Evolutionary conservation across 768 basidiomycete genomes (phyloP), one percentile per base, ranked within the genome.

Genomic region (Xerocomus brunneocitrinus): DNA sequence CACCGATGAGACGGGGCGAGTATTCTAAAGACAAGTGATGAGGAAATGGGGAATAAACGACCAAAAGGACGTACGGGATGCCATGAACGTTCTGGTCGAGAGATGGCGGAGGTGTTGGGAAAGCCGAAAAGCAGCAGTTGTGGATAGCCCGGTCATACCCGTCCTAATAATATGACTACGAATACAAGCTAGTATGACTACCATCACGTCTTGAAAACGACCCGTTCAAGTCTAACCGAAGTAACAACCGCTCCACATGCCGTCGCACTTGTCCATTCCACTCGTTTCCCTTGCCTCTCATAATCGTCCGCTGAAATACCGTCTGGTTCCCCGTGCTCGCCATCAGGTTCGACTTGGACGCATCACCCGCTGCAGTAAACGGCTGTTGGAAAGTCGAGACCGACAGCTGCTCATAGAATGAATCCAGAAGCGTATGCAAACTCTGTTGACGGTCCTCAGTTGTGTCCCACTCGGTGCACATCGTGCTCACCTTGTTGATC

Each of bases 221-320:
- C 12, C 85, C 89, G 60, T 91, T 93, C 66, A 93, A 89, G 70
- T 95, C 93, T 12, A 95, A 71, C 16, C 90, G 80, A 31, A 95
- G 74, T 39, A 95, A 67, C 51, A 95, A 66, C 24, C 91, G 80
- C 66, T 95, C 93, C 10, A 94, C 80, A 65, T 90, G 90, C 58
- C 91, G 76, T 39, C 87, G 77, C 50, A 87, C 86, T 50, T 87
- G 80, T 42, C 80, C 85, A 35, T 83, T 83, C 50, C 77, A 79
- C 54, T 85, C 85, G 46, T 74, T 61, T 6, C 74, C 76, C 66
- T 73, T 78, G 9, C 77, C 77, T 30, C 80, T 70, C 53, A 78
- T 78, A 55, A 78, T 78, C 8, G 80, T 76, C 42, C 79, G 77
- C 60, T 84, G 70, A 38, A 73, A 69, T 32, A 66, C 62, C 4